Evolutionary conservation across 495 filamentous ascomycete species (phyloP).

Genomic region (Penicillium dipodomyicola): DNA sequence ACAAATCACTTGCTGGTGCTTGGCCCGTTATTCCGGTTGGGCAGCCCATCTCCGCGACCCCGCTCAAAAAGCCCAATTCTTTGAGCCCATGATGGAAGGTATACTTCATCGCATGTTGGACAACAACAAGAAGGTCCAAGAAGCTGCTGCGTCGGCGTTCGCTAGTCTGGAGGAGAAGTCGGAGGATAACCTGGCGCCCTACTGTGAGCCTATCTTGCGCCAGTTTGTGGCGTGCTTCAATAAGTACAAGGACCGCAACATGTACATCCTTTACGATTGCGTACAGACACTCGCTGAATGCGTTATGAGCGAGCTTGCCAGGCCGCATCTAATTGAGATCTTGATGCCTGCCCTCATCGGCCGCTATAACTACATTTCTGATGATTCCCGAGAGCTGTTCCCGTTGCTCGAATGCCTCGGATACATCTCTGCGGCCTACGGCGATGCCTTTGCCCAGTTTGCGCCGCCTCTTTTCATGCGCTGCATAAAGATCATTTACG

Average conservation of each 20-base stretch:
- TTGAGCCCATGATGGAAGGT: conserved; percentile 97
- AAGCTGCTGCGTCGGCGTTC: conserved; percentile 94
- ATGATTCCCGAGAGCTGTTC: conserved; percentile 92
- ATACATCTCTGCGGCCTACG: conserved; percentile 86
- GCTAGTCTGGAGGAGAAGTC: conserved; percentile 95
- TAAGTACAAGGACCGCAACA: conserved; percentile 97
- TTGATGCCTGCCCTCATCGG: conserved; percentile 94
- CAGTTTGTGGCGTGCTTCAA: conserved; percentile 91
- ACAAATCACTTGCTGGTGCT: conserved; percentile 97
- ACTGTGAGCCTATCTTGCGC: conserved; percentile 83
- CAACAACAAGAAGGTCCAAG: conserved; percentile 95
- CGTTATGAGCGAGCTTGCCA: conserved; percentile 73
- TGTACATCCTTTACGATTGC: conserved; percentile 98
- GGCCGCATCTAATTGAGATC: conserved; percentile 72
- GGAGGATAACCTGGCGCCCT: conserved; percentile 71
- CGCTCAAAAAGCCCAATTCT: conserved; percentile 68
- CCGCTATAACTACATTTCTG: conserved; percentile 81
- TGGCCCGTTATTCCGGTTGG: conserved; percentile 93
- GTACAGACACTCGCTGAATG: conserved; percentile 95
- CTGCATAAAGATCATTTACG: conserved; percentile 86
- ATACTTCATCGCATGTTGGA: conserved; percentile 93
- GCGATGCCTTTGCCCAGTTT: conserved; percentile 77
- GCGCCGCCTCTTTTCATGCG: conserved; percentile 79
- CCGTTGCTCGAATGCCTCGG: conserved; percentile 92
- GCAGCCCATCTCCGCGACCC: conserved; percentile 71